Evolutionary conservation across 257 asterid genomes (phyloP), one percentile per base, ranked within the genome.

Genomic region (Plantago elongata): DNA sequence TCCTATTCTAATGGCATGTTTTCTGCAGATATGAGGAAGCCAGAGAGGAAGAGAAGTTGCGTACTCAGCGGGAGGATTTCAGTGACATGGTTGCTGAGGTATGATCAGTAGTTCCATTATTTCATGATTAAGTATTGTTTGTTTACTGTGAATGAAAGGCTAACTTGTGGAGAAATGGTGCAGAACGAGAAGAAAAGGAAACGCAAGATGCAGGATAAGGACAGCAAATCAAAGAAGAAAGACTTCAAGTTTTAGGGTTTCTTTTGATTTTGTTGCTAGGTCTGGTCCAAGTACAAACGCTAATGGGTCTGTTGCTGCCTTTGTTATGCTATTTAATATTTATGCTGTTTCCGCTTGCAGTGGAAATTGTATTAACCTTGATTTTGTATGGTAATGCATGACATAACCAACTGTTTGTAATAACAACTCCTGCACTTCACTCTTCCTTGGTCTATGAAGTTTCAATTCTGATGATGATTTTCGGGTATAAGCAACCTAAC

Each of bases 11-110:
- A 7, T 57, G 18, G 45, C 11, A 18, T 34, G 55, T 65, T 40
- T 15, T 18, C 60, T 9, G 49, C 77, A 88, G 98, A 77, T 88
- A 92, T 5, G 96, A 84, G 78, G 97, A 92, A 79, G 99, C 96
- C 51, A 83, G 99, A 77, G 99, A 92, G 73, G 97, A 92, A 81
- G 99, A 86, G 75, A 89, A 92, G 62, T 60, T 80, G 71, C 86
- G 91, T 7, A 86, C 75, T 46, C 95, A 92, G 78, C 76, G 82
- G 18, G 97, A 92, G 84, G 97, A 92, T 76, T 92, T 92, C 80
- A 92, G 97, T 67, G 99, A 92, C 77, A 84, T 92, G 97, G 99
- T 92, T 63, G 97, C 96, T 6, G 99, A 89, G 96, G 99, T 92
- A 34, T 18, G 52, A 50, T 14, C 45, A 64, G 13, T 7, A 8